Evolutionary conservation across 176 grass and related monocot genomes (phyloP).

Genomic region (Musa troglodytarum): DNA sequence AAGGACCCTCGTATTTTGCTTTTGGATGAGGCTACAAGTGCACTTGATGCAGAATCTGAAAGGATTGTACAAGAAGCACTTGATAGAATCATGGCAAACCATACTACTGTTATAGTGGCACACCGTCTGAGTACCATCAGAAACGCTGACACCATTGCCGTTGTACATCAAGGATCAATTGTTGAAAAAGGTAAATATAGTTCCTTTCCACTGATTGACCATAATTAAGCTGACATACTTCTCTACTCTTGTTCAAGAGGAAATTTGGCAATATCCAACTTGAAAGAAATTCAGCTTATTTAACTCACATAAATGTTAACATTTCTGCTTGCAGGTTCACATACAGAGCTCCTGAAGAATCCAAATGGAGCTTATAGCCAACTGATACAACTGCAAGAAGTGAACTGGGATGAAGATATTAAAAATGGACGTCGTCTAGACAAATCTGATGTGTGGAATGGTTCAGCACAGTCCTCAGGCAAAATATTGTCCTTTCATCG

Average conservation of each 20-base stretch:
- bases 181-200: conserved; percentile 66
- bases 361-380: conserved; percentile 73
- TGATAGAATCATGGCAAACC: conserved; percentile 71
- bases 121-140: conserved; percentile 74
- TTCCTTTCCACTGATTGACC: too few species aligned
- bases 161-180: conserved; percentile 63
- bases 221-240: too few species aligned
- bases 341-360: conserved; percentile 62
- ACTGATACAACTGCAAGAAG: conserved; percentile 69
- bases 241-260: conserved; percentile 7
- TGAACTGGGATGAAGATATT: conserved; percentile 29
- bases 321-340: conserved; percentile 43
- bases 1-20: conserved; percentile 80
- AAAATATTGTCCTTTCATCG: conserved; percentile 43
- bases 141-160: conserved; percentile 73
- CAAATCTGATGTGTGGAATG: conserved; percentile 21
- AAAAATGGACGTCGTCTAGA: background rate
- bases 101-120: conserved; percentile 73
- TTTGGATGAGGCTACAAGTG: conserved; percentile 77
- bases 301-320: background rate
- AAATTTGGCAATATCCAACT: conserved; percentile 57
- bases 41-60: conserved; percentile 75
- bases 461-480: conserved; percentile 31
- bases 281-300: conserved; percentile 37
- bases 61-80: conserved; percentile 74